A percentile compares a stretch with the other conserved stretches of the same genome.
Evolutionary conservation across 257 asterid species (phyloP).

Genomic region (Galeopsis tetrahit): DNA sequence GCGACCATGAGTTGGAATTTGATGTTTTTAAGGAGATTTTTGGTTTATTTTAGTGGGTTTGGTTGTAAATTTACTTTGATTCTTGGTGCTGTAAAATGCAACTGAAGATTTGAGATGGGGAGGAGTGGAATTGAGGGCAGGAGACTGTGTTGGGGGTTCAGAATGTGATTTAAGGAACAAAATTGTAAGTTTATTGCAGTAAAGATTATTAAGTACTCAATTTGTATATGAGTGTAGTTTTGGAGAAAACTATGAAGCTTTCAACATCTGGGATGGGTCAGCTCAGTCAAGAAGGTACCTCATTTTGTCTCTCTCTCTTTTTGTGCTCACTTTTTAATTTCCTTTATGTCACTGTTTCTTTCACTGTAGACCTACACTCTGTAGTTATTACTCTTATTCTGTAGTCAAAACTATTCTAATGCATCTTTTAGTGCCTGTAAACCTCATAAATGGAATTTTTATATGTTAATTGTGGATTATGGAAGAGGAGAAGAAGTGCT

Average conservation of each 20-base stretch:
- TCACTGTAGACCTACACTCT: too few species aligned
- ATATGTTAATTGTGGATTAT: conserved; percentile 35
- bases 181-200: conserved; percentile 21
- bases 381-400: background rate
- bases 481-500: conserved; percentile 33
- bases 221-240: conserved; percentile 28
- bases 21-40: background rate
- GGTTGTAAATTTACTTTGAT: conserved; percentile 24
- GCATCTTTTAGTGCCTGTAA: background rate
- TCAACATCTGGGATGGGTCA: conserved; percentile 60
- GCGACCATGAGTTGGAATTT: conserved; percentile 12
- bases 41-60: conserved; percentile 31
- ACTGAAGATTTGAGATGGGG: conserved; percentile 34
- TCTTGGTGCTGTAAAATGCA: conserved; percentile 35
- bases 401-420: background rate
- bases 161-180: conserved; percentile 11
- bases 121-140: conserved; percentile 9
- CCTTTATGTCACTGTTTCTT: conserved; percentile 32
- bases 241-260: conserved; percentile 46
- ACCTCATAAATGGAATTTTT: background rate
- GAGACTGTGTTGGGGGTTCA: conserved; percentile 32
- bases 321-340: background rate
- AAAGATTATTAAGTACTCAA: conserved; percentile 8
- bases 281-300: conserved; percentile 51
- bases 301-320: conserved; percentile 22